These are phyloP conservation scores for Coemansia guatemalensis DNA, from an alignment of 192 early-diverging fungal species.

Conservation along the genomic window DNA sequence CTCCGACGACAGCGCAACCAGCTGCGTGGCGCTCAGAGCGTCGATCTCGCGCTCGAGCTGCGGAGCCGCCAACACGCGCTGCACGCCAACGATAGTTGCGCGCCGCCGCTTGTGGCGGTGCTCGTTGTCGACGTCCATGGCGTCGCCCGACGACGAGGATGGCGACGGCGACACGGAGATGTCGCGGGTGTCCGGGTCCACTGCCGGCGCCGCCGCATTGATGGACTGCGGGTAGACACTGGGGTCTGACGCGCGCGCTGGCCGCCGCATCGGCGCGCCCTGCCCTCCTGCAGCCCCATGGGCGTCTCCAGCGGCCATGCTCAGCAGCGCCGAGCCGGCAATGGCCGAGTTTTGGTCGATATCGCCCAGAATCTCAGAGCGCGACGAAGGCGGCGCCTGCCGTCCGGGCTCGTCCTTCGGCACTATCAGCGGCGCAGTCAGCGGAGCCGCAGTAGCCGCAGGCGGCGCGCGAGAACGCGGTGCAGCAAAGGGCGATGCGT, in stretches of 20 bases:
- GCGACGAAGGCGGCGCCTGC: background rate
- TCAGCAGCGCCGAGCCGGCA: conserved; percentile 51
- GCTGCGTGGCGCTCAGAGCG: conserved; percentile 39
- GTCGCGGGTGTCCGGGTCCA: conserved; percentile 44
- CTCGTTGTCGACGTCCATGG: conserved; percentile 11
- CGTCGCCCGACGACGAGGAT: conserved; percentile 24
- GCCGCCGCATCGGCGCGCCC: conserved; percentile 17
- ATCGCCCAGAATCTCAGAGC: conserved; percentile 21
- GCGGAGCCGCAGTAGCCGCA: background rate
- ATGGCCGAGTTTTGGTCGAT: conserved; percentile 47
- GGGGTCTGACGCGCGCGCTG: conserved; percentile 41
- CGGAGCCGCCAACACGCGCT: conserved; percentile 9
- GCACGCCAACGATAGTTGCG: conserved; percentile 35
- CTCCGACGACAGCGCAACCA: conserved; percentile 49
- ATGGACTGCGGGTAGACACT: conserved; percentile 35
- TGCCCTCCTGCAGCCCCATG: conserved; percentile 29
- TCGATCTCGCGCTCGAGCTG: conserved; percentile 25
- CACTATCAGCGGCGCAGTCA: conserved; percentile 6
- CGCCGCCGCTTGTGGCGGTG: conserved; percentile 35
- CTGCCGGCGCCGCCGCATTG: conserved; percentile 9
- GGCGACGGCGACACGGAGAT: conserved; percentile 52
- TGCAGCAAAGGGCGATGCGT: conserved; percentile 40
- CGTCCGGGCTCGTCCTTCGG: background rate
- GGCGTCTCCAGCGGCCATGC: conserved; percentile 49
- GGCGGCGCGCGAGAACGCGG: conserved; percentile 1